These are phyloP conservation scores for Kernera saxatilis DNA, from an alignment of 345 rosid genomes.

Conservation along the genomic window DNA sequence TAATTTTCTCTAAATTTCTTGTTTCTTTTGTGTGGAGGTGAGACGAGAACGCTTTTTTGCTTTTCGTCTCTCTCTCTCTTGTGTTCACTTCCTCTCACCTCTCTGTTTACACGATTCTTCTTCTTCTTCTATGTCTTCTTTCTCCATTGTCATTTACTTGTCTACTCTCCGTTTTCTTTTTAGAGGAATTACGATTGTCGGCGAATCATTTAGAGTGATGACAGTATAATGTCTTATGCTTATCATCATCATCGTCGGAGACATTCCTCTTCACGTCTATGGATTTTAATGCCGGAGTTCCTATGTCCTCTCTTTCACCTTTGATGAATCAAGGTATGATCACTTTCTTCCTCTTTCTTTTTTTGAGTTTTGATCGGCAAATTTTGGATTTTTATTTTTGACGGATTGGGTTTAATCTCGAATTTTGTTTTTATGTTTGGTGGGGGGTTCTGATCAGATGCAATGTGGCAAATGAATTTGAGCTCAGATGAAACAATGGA, in stretches of 20 bases:
- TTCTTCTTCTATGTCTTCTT: conserved; percentile 8
- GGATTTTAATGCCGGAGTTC: conserved; percentile 74
- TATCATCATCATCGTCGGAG: conserved; percentile 26
- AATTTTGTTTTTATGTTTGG: background rate
- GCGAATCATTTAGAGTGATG: conserved; percentile 30
- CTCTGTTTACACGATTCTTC: conserved; percentile 29
- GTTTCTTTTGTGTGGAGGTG: conserved; percentile 55
- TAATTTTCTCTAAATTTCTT: background rate
- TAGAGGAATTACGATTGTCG: background rate
- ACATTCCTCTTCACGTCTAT: conserved; percentile 40
- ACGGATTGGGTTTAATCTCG: background rate
- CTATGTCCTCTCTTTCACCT: conserved; percentile 69
- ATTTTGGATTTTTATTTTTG: background rate
- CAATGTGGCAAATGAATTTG: conserved; percentile 87
- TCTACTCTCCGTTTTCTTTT: conserved; percentile 5
- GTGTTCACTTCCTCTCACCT: conserved; percentile 13
- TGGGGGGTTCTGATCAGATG: conserved; percentile 43
- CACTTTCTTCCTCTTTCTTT: background rate
- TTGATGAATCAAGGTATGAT: conserved; percentile 51
- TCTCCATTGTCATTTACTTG: conserved; percentile 3
- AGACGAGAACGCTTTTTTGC: conserved; percentile 43
- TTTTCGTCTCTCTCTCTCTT: conserved; percentile 26
- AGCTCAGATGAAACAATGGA: conserved; percentile 67
- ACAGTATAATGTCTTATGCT: conserved; percentile 35
- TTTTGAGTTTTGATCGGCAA: background rate